Percentiles rank a stretch among this genome's conserved stretches.
phyloP scores from a whole-genome alignment of 148 eudicot genomes.

The Tetragonia tetragonoides region DNA sequence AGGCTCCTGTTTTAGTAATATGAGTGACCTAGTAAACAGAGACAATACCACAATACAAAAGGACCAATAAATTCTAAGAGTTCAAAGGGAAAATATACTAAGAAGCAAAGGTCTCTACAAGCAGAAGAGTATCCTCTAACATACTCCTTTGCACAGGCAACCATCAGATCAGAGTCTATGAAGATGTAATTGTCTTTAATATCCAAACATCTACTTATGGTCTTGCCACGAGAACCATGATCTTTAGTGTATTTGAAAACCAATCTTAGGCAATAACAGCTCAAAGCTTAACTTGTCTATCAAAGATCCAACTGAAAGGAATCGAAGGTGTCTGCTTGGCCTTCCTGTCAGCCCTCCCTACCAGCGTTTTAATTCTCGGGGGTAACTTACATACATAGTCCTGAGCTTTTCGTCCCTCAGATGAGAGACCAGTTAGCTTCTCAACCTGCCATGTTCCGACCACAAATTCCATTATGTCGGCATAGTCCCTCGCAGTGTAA shows the following conservation, averaged over 20 bases:
- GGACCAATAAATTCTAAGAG: slow-evolving; percentile 2
- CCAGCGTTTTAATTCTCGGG: slow-evolving; percentile 41
- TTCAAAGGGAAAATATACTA: background rate
- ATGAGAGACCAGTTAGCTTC: slow-evolving; percentile 43
- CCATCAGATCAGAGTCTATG: background rate
- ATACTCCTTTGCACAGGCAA: background rate
- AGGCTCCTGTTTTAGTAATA: background rate
- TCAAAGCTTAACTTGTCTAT: slow-evolving; percentile 40
- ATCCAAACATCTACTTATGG: slow-evolving; percentile 2
- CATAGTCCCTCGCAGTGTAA: slow-evolving; percentile 56
- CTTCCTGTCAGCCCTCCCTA: slow-evolving; percentile 43
- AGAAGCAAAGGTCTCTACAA: slow-evolving; percentile 25
- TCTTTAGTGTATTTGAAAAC: background rate
- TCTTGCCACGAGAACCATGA: background rate
- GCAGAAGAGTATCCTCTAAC: slow-evolving; percentile 8
- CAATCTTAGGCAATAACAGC: too few relatives aligned
- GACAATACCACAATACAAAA: slow-evolving; percentile 10
- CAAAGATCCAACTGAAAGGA: slow-evolving; percentile 56
- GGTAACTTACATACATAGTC: slow-evolving; percentile 51
- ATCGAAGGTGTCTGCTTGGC: slow-evolving; percentile 31
- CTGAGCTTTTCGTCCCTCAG: slow-evolving; percentile 43
- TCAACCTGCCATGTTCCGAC: slow-evolving; percentile 50
- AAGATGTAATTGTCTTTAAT: background rate
- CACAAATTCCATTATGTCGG: slow-evolving; percentile 52
- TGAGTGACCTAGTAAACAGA: background rate